Evolutionary conservation across 176 grass and related monocot genomes (phyloP).

Genomic region (Paspalum vaginatum): DNA sequence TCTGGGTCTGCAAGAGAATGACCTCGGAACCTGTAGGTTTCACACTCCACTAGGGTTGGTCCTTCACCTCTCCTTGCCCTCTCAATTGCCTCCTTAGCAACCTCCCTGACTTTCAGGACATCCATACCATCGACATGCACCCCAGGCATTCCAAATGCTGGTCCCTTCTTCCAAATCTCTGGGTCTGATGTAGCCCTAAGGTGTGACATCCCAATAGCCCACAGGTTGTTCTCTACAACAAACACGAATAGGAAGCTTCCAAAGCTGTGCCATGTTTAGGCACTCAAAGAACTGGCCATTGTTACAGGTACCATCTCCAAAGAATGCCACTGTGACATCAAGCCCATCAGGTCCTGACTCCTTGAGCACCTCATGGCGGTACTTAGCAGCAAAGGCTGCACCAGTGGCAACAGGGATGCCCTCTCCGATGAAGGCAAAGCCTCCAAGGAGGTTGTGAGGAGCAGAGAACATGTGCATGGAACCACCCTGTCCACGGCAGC

Average conservation of each 20-base stretch:
- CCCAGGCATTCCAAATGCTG: conserved; percentile 90
- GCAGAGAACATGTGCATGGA: conserved; percentile 99
- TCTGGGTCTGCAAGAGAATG: conserved; percentile 94
- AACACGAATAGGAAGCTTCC: conserved; percentile 98
- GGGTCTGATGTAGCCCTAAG: conserved; percentile 79
- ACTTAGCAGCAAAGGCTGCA: conserved; percentile 90
- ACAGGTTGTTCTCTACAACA: conserved; percentile 98
- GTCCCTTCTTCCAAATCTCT: conserved; percentile 96
- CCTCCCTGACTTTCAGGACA: conserved; percentile 92
- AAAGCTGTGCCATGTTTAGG: conserved; percentile 97
- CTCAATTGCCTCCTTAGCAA: conserved; percentile 85
- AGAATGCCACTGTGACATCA: conserved; percentile 89
- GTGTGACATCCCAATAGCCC: conserved; percentile 95
- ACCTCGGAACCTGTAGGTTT: conserved; percentile 87
- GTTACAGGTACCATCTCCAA: conserved; percentile 95
- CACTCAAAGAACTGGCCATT: conserved; percentile 98
- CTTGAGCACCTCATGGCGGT: conserved; percentile 95
- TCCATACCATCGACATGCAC: conserved; percentile 95
- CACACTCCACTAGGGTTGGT: conserved; percentile 85
- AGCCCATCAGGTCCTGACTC: conserved; percentile 77
- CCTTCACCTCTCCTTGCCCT: conserved; percentile 97
- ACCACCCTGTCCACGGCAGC: conserved; percentile 91
- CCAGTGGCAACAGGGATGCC: conserved; percentile 94
- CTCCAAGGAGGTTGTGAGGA: conserved; percentile 83
- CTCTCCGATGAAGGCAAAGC: conserved; percentile 94